Conservation (phyloP, 768 basidiomycete genomes). For the Suillus occidentalis region DNA sequence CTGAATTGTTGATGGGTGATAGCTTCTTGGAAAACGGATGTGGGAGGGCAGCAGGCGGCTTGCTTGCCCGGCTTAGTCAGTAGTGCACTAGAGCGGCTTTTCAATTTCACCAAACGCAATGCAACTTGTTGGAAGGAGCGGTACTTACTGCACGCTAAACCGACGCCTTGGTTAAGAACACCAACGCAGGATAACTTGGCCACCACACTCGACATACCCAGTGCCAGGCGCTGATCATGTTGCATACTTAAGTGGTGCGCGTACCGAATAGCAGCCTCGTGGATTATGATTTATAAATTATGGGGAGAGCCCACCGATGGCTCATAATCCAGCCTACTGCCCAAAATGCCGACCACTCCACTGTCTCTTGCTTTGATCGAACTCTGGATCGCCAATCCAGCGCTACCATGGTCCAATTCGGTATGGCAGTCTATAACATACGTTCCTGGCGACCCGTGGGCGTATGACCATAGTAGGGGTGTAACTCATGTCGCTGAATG, state of each 20-base stretch:
- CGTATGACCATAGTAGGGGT: neutral
- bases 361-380: neutral
- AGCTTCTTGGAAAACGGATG: no score
- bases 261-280: neutral
- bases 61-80: conserved; percentile 31
- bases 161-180: neutral
- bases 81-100: neutral
- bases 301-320: neutral
- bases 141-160: neutral
- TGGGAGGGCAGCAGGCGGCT: no score
- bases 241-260: neutral
- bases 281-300: neutral
- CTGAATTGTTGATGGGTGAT: neutral
- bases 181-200: neutral
- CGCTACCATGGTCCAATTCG: neutral
- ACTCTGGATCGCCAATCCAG: neutral
- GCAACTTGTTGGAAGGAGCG: neutral
- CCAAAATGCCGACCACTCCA: neutral
- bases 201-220: neutral
- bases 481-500: neutral
- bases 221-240: neutral
- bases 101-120: no score
- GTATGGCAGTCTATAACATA: neutral
- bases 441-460: neutral
- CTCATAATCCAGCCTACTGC: neutral